Conservation (phyloP, 2,329 filamentous ascomycete genomes). For the Verticillium albo-atrum region DNA sequence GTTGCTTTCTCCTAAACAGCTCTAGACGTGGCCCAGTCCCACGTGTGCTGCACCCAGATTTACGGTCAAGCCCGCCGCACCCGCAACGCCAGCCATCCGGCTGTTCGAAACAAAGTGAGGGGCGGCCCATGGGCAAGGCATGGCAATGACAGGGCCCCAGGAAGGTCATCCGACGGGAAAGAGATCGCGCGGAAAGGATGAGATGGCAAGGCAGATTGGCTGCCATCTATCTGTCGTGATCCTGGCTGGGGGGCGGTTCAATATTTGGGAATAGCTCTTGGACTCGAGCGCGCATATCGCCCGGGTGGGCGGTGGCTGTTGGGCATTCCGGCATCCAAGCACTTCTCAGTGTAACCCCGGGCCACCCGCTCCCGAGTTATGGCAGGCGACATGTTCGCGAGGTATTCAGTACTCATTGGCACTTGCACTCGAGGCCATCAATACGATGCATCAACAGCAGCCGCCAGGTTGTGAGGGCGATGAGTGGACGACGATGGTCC, state of each 20-base stretch:
- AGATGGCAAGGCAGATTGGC: not conserved
- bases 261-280: not conserved
- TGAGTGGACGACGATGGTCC: no score
- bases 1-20: conserved; percentile 1
- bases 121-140: not conserved
- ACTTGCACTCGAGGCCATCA: no score
- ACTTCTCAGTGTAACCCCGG: not conserved
- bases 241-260: not conserved
- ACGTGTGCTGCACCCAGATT: conserved; percentile 5
- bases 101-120: not conserved
- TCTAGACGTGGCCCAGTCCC: conserved; percentile 1
- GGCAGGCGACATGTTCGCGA: no score
- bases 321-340: not conserved
- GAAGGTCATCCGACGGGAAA: not conserved
- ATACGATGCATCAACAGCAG: no score
- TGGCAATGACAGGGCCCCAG: not conserved
- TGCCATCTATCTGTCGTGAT: not conserved
- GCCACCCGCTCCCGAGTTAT: no score
- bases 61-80: not conserved
- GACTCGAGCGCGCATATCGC: not conserved
- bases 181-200: not conserved
- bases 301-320: not conserved
- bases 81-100: not conserved
- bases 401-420: no score
- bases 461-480: no score